These are phyloP conservation scores for Penicillium canariense DNA, from an alignment of 495 filamentous ascomycete species.

Conservation along the genomic window DNA sequence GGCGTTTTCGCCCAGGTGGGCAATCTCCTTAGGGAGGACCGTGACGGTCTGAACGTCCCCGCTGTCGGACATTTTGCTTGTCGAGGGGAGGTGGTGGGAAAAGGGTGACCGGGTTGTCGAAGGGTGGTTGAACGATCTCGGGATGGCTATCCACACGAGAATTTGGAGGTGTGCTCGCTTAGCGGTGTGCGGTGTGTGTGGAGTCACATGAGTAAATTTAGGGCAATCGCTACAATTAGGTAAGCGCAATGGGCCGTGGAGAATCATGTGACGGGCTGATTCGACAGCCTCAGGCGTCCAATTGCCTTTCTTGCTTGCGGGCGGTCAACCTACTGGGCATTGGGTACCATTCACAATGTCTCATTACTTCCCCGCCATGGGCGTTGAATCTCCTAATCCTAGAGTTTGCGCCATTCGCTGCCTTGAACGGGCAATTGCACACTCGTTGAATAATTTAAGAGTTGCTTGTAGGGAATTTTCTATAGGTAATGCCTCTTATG, in stretches of 20 bases:
- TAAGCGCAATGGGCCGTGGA: background rate
- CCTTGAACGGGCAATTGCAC: too few relatives aligned
- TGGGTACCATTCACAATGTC: background rate
- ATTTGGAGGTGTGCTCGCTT: conserved; percentile 49
- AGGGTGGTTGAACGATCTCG: conserved; percentile 34
- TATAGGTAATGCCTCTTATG: background rate
- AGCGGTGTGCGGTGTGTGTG: conserved; percentile 34
- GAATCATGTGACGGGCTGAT: background rate
- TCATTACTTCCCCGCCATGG: background rate
- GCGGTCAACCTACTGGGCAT: background rate
- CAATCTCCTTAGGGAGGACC: conserved; percentile 93
- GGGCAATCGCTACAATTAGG: conserved; percentile 26
- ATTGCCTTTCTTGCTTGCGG: background rate
- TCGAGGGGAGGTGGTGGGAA: conserved; percentile 42
- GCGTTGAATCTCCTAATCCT: background rate
- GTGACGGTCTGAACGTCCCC: conserved; percentile 86
- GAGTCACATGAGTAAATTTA: conserved; percentile 34
- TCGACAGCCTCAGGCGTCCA: conserved; percentile 1
- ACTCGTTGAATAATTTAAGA: background rate
- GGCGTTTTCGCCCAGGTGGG: conserved; percentile 69
- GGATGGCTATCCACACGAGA: conserved; percentile 24
- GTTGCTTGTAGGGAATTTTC: background rate
- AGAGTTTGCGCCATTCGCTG: too few relatives aligned
- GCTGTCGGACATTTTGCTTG: conserved; percentile 86
- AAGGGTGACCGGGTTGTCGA: conserved; percentile 46